Base-by-base conservation (phyloP, 163 green algal genomes). In the Coccomyxa subellipsoidea region DNA sequence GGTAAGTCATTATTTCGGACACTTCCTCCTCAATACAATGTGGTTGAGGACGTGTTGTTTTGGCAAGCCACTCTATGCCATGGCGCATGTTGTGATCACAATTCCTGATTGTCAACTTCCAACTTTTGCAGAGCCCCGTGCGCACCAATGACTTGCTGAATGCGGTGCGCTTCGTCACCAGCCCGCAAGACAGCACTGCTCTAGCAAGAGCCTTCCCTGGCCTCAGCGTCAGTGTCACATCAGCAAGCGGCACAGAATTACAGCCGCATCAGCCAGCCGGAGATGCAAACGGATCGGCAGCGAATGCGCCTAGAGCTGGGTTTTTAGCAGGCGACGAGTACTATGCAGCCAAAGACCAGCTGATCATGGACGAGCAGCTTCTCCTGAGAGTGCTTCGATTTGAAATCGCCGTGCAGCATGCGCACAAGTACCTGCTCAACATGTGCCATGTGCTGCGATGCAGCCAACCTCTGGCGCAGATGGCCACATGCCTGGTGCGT, bases 81-180 rank as follows among this genome's bases (percentile, higher is more conserved):
- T n/a, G n/a, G n/a, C n/a, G n/a, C n/a, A n/a, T n/a, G n/a, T n/a
- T n/a, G n/a, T n/a, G n/a, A n/a, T n/a, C n/a, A n/a, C n/a, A n/a
- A n/a, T n/a, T n/a, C n/a, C n/a, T n/a, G n/a, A n/a, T n/a, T n/a
- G n/a, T n/a, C n/a, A n/a, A n/a, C n/a, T n/a, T n/a, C n/a, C n/a
- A n/a, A n/a, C n/a, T n/a, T n/a, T n/a, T 77, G 77, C 79, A 87
- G 83, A 59, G 72, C 0, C 15, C 69, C 5, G 66, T 89, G n/a
- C 73, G 78, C 0, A 87, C 83, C 32, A 89, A 87, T 59, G 85
- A 89, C 72, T 75, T 89, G 80, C 72, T 89, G 10, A 89, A 89
- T 47, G 80, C 78, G 0, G 66, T 86, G 18, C 34, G 70, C 34
- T 38, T 34, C 32, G 34, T 39, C 25, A 40, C 25, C n/a, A 69